A percentile compares a stretch with the other conserved stretches of the same genome.
phyloP scores from a whole-genome alignment of 805 yeast genomes.

The Pichia thaimueangensis region DNA sequence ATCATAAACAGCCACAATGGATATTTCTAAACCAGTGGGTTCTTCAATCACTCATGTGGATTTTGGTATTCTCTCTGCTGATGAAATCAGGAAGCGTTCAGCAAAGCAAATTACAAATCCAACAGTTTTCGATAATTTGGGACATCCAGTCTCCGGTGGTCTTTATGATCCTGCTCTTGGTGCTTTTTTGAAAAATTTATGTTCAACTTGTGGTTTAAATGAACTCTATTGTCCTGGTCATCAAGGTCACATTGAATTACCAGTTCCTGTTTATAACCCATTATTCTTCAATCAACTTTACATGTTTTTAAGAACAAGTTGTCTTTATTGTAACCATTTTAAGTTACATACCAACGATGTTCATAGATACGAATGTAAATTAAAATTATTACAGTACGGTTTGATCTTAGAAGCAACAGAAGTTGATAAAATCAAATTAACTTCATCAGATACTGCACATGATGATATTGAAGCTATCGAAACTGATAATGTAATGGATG shows the following conservation, averaged over 20 bases:
- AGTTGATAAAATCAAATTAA: conserved; percentile 52
- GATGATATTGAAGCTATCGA: conserved; percentile 36
- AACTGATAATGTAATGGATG: conserved; percentile 32
- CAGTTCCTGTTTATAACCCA: conserved; percentile 93
- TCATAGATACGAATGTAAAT: conserved; percentile 71
- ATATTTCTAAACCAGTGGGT: conserved; percentile 94
- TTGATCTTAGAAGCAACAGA: conserved; percentile 70
- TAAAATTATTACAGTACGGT: conserved; percentile 82
- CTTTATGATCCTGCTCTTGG: conserved; percentile 93
- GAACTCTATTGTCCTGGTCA: conserved; percentile 97
- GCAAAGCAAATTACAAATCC: conserved; percentile 96
- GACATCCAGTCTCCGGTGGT: conserved; percentile 94
- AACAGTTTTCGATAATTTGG: conserved; percentile 89
- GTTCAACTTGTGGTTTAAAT: conserved; percentile 94
- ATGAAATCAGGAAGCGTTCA: conserved; percentile 78
- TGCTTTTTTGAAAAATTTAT: conserved; percentile 80
- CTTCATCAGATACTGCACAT: conserved; percentile 25
- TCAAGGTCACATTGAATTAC: conserved; percentile 95
- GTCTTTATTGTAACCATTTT: conserved; percentile 88
- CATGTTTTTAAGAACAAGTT: conserved; percentile 72
- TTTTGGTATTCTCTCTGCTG: conserved; percentile 75
- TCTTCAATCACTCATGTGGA: conserved; percentile 90
- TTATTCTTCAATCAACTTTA: conserved; percentile 88
- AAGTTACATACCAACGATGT: conserved; percentile 61
- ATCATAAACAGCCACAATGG: conserved; percentile 67